A percentile compares a stretch with the other conserved stretches of the same genome.
Evolutionary conservation across 2,329 filamentous ascomycete genomes (phyloP).

Genomic region (Scleromitrula shiraiana): DNA sequence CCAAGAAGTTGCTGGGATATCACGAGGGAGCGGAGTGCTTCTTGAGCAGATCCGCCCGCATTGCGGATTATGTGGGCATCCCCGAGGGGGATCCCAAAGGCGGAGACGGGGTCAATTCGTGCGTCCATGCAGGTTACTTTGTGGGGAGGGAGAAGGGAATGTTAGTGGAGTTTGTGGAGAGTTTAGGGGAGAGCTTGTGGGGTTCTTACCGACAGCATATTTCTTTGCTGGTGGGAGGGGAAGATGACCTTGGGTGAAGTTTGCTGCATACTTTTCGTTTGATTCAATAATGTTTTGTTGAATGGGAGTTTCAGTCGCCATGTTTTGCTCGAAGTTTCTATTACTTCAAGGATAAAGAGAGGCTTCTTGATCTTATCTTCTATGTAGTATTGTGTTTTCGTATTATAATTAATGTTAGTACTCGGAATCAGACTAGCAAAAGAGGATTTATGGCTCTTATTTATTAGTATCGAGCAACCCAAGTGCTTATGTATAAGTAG

Average conservation of each 20-base stretch:
- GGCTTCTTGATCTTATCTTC: too few relatives aligned
- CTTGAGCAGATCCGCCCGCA: slow-evolving; percentile 56
- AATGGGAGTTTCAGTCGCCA: slow-evolving; percentile 31
- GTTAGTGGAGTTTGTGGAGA: slow-evolving; percentile 6
- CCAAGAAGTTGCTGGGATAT: slow-evolving; percentile 75
- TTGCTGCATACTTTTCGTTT: slow-evolving; percentile 48
- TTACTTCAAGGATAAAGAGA: too few relatives aligned
- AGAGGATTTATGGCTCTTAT: neutral
- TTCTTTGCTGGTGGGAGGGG: slow-evolving; percentile 62
- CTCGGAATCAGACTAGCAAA: neutral
- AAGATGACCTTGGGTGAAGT: slow-evolving; percentile 59
- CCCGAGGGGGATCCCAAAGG: slow-evolving; percentile 63
- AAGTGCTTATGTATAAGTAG: neutral
- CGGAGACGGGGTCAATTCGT: slow-evolving; percentile 57
- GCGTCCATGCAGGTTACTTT: slow-evolving; percentile 83
- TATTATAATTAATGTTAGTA: neutral
- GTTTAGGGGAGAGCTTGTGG: slow-evolving; percentile 11
- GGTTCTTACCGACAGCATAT: slow-evolving; percentile 50
- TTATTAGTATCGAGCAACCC: neutral
- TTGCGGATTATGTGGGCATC: slow-evolving; percentile 76
- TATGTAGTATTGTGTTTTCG: neutral
- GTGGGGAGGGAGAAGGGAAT: too few relatives aligned
- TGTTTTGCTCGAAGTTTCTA: neutral
- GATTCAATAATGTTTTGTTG: slow-evolving; percentile 47
- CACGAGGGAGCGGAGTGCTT: slow-evolving; percentile 65